Base-by-base conservation (phyloP, 805 yeast genomes). In the Yarrowia osloensis region DNA sequence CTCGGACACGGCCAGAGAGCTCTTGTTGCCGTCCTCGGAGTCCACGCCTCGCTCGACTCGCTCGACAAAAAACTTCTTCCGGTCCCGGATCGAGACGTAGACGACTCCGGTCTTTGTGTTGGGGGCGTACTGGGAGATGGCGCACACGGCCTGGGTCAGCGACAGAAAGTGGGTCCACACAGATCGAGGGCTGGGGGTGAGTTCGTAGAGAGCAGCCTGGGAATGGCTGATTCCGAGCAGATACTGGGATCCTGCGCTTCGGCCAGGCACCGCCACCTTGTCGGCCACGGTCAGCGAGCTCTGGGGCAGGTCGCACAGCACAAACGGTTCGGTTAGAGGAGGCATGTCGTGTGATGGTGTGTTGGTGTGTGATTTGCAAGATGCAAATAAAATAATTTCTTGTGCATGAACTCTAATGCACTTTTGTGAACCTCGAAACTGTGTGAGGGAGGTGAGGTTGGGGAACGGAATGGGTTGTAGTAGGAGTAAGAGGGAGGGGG, bases 161-260 rank as follows among this genome's bases (percentile, higher is more conserved):
- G 79, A 71, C 4, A 77, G 72, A 9, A 78, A 71, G 47, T 72
- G 73, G 0, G 79, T 73, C 69, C 76, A 72, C 24, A 72, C 65
- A 15, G 74, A 71, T 46, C 73, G 75, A 9, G 80, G 79, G 22
- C 68, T 68, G 9, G 80, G 80, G 9, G 69, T 66, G 19, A 76
- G 66, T 1, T 73, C 57, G 40, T 74, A 71, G 26, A 71, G 68
- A 28, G 71, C 68, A 12, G 77, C 66, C 11, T 76, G 74, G 55
- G 76, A 70, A 33, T 72, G 73, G 4, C 78, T 73, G 21, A 76
- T 70, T 15, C 78, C 80, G 5, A 77, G 67, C 63, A 68, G 67
- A 39, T 55, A 49, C 24, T 49, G 49, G 19, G 37, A 29, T 21
- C 70, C 44, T 31, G 29, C 67, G 42, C 65, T n/a, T 15, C 35